Percentiles rank a stretch among this genome's conserved stretches.
phyloP scores from a whole-genome alignment of 176 grass and related monocot genomes.

The Cymbopogon citratus region DNA sequence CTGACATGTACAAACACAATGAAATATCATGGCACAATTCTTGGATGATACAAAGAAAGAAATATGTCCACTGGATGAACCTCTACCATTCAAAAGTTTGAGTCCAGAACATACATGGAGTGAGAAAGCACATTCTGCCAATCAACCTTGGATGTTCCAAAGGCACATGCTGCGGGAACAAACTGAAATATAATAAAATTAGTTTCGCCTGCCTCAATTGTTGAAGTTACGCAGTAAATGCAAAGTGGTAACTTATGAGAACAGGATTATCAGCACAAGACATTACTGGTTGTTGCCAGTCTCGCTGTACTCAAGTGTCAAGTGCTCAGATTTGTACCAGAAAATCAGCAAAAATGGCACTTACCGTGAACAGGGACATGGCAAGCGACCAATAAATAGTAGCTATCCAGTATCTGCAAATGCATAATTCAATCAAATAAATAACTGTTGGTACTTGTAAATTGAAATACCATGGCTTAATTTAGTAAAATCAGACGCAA shows the following conservation, averaged over 20 bases:
- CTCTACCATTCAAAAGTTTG: background rate
- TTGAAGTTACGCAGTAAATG: background rate
- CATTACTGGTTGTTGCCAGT: background rate
- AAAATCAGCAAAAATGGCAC: slow-evolving; percentile 12
- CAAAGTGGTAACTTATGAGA: background rate
- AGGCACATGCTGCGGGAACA: slow-evolving; percentile 74
- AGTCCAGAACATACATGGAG: slow-evolving; percentile 54
- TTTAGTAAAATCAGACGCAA: background rate
- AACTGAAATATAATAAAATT: slow-evolving; percentile 46
- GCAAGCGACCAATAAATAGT: slow-evolving; percentile 80
- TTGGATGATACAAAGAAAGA: background rate
- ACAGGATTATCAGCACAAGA: background rate
- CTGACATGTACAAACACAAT: slow-evolving; percentile 18
- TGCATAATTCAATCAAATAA: slow-evolving; percentile 20
- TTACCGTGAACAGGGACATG: slow-evolving; percentile 86
- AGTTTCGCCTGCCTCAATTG: background rate
- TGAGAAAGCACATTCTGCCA: slow-evolving; percentile 68
- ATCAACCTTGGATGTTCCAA: slow-evolving; percentile 63
- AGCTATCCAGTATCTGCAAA: slow-evolving; percentile 54
- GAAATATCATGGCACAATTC: background rate
- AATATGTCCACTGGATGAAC: background rate
- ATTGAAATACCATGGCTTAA: background rate
- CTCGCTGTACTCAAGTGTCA: background rate
- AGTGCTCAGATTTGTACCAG: background rate
- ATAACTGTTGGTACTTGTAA: background rate